phyloP scores from a whole-genome alignment of 164 flowering plant species.

The Houttuynia cordata region DNA sequence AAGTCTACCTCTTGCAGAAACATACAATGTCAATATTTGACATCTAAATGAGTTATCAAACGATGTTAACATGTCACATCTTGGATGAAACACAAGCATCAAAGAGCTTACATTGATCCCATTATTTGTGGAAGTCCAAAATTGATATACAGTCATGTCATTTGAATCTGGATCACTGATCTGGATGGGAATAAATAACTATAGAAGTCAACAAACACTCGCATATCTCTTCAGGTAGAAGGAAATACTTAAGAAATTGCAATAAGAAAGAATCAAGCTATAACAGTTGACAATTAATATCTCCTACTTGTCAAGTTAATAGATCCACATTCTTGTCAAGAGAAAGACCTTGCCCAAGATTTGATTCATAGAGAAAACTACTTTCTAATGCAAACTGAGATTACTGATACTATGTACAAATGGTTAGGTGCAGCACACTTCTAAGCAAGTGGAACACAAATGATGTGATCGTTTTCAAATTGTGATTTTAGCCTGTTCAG shows the following conservation, averaged over 20 bases:
- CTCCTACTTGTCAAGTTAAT: too few relatives aligned
- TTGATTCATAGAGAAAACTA: too few relatives aligned
- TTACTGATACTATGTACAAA: too few relatives aligned
- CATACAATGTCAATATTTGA: background rate
- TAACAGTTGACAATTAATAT: too few relatives aligned
- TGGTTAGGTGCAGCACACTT: too few relatives aligned
- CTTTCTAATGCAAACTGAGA: too few relatives aligned
- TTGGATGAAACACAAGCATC: too few relatives aligned
- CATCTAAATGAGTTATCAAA: background rate
- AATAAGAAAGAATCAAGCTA: background rate
- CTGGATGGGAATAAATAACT: constrained; percentile 13
- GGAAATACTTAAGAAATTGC: background rate
- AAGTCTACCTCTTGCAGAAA: background rate
- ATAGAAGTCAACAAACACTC: background rate
- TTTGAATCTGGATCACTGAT: constrained; percentile 72
- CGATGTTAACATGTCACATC: background rate
- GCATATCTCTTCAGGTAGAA: background rate
- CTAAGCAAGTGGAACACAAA: too few relatives aligned
- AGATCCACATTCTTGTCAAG: too few relatives aligned
- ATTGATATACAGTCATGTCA: constrained; percentile 32
- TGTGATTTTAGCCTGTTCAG: too few relatives aligned
- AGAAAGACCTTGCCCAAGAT: too few relatives aligned
- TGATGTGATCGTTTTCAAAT: too few relatives aligned
- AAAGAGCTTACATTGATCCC: constrained; percentile 34
- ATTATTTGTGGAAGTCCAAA: constrained; percentile 33